phyloP scores from a whole-genome alignment of 164 flowering plant genomes.

The Vitis cinerea region DNA sequence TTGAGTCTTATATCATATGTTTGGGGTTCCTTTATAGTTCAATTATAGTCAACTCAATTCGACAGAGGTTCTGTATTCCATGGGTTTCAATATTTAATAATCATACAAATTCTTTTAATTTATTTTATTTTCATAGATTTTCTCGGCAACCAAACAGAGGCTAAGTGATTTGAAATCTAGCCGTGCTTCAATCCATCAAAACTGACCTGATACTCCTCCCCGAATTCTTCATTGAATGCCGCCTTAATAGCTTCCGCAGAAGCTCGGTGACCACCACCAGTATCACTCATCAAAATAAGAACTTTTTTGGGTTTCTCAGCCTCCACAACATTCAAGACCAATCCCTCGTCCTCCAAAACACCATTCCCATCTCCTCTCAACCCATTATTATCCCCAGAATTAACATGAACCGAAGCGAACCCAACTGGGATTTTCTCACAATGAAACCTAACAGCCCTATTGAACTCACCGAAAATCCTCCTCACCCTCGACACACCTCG shows the following conservation, averaged over 20 bases:
- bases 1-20: too few species aligned
- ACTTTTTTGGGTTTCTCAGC: constrained; percentile 56
- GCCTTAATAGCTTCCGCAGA: constrained; percentile 97
- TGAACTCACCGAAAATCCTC: constrained; percentile 12
- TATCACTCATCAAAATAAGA: constrained; percentile 95
- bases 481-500: constrained; percentile 31
- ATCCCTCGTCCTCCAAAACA: constrained; percentile 47
- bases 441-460: constrained; percentile 46
- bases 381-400: constrained; percentile 36
- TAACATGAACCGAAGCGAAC: constrained; percentile 54
- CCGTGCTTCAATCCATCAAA: constrained; percentile 9
- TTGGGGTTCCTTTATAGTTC: too few species aligned
- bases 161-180: neutral
- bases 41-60: too few species aligned
- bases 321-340: constrained; percentile 43
- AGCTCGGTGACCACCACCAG: constrained; percentile 99
- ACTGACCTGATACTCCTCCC: constrained; percentile 90
- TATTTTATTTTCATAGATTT: neutral
- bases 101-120: neutral
- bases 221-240: constrained; percentile 75
- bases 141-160: neutral
- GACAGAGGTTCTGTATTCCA: too few species aligned
- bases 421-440: constrained; percentile 75
- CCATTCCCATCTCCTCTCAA: constrained; percentile 40
- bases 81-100: too few species aligned